Conservation (phyloP, 2,329 filamentous ascomycete genomes). For the Plenodomus tracheiphilus region DNA sequence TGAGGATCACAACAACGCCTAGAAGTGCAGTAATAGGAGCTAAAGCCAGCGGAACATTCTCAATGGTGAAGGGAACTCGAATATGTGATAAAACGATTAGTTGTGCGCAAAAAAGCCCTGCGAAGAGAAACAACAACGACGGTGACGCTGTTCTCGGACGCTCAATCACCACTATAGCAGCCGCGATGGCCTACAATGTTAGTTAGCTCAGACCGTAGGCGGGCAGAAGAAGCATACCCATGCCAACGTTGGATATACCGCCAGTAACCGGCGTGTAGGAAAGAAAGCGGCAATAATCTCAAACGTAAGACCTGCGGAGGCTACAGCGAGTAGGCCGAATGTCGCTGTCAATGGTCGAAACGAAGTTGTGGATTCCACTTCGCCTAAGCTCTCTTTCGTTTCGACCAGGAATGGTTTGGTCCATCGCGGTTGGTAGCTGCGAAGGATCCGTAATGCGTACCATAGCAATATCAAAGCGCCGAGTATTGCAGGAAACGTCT, state of each 20-base stretch:
- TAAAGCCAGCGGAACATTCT: conserved; percentile 39
- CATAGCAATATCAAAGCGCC: conserved; percentile 43
- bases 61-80: conserved; percentile 22
- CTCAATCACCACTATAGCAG: conserved; percentile 42
- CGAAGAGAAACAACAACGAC: conserved; percentile 44
- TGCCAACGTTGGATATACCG: conserved; percentile 33
- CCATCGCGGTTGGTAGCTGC: conserved; percentile 54
- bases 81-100: conserved; percentile 35
- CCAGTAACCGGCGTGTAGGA: conserved; percentile 17
- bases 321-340: conserved; percentile 28
- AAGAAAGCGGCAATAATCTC: conserved; percentile 32
- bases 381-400: conserved; percentile 29
- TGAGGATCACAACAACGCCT: conserved; percentile 59
- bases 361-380: conserved; percentile 34
- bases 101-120: conserved; percentile 40
- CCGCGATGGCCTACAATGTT: conserved; percentile 37
- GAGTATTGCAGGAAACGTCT: conserved; percentile 43
- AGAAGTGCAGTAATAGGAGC: conserved; percentile 49
- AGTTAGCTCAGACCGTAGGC: conserved; percentile 11
- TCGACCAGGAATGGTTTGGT: conserved; percentile 54
- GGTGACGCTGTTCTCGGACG: conserved; percentile 49
- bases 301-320: conserved; percentile 28
- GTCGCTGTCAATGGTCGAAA: conserved; percentile 31
- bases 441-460: conserved; percentile 38
- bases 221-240: conserved; percentile 31